Conservation (phyloP, 202 grass and related monocot species). For the Setaria viridis region DNA sequence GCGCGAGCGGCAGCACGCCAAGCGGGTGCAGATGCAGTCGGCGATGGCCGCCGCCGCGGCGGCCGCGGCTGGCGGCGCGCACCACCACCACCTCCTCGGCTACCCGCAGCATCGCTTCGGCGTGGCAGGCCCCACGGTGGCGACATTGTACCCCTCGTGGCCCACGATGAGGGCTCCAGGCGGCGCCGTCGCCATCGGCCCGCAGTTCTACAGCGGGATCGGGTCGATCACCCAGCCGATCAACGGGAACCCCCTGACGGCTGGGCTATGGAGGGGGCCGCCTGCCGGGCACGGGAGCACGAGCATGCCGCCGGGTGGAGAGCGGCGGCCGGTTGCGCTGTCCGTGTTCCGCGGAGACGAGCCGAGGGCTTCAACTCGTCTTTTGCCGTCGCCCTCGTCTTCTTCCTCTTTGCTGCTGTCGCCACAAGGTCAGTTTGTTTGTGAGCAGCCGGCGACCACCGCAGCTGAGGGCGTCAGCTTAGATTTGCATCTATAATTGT, state of each 20-base stretch:
- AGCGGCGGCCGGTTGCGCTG: conserved; percentile 43
- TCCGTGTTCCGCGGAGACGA: conserved; percentile 51
- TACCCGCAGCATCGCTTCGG: conserved; percentile 70
- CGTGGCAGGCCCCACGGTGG: conserved; percentile 35
- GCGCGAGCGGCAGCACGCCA: conserved; percentile 91
- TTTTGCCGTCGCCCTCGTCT: conserved; percentile 41
- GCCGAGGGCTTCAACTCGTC: conserved; percentile 40
- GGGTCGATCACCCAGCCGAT: conserved; percentile 75
- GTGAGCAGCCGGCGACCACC: conserved; percentile 54
- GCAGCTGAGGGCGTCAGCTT: conserved; percentile 81
- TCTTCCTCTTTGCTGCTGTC: conserved; percentile 61
- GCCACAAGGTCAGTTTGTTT: conserved; percentile 69
- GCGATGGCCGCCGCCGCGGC: conserved; percentile 60
- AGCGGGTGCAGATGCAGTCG: conserved; percentile 87
- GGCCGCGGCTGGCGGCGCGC: conserved; percentile 50
- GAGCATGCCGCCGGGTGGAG: conserved; percentile 40
- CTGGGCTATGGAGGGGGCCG: conserved; percentile 62
- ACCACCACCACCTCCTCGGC: conserved; percentile 70
- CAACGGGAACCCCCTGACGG: conserved; percentile 64
- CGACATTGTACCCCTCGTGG: conserved; percentile 61
- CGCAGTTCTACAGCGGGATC: conserved; percentile 67
- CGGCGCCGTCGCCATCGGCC: conserved; percentile 26
- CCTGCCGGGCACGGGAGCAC: conserved; percentile 34
- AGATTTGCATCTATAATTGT: conserved; percentile 94
- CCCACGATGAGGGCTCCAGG: conserved; percentile 27